Base-by-base conservation (phyloP, 2,329 filamentous ascomycete genomes). In the Paecilomyces sp. region DNA sequence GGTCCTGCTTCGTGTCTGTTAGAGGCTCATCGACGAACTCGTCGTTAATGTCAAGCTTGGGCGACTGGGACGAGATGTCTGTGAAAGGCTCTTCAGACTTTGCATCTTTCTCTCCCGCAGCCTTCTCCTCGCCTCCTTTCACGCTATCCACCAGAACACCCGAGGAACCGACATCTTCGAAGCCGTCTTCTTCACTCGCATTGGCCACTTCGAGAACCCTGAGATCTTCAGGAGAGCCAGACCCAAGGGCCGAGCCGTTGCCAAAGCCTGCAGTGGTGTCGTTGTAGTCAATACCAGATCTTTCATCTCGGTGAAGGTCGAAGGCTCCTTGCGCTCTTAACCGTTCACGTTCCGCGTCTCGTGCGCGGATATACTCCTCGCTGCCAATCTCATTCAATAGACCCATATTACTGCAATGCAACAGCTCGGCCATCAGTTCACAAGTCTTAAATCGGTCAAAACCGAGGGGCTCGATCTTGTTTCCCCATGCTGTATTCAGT, bases 371-470 rank as follows among this genome's bases (percentile, higher is more conserved):
- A 64, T 96, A 86, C 64, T 91, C 88, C 72, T 99, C 92, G 11
- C 92, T 92, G 33, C 93, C 94, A 9, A 86, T 81, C 72, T 97
- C 92, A 71, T 99, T 99, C 65, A 99, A 79, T 36, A 99, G 80
- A 5, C 90, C 92, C 94, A 99, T 99, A 72, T 99, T 99, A 74
- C 93, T 97, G 76, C 94, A 99, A 75, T 99, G 94, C 47, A 99
- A 79, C 53, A 99, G 81, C 75, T 99, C 94, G 0, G 94, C 94
- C 94, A 99, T 97, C 61, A 99, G 82, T 76, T 99, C 94, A 74
- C 94, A 99, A 0, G 94, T 97, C 80, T 99, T 99, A 81, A 99
- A 99, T 22, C 94, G 85, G 75, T 99, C 94, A 71, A 99, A 99
- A 2, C 94, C 94, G 9, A 99, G 83, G 3, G 94, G 93, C 74